Evolutionary conservation across 139 green algal genomes (phyloP).

Genomic region (Pseudopediastrum boryanum): DNA sequence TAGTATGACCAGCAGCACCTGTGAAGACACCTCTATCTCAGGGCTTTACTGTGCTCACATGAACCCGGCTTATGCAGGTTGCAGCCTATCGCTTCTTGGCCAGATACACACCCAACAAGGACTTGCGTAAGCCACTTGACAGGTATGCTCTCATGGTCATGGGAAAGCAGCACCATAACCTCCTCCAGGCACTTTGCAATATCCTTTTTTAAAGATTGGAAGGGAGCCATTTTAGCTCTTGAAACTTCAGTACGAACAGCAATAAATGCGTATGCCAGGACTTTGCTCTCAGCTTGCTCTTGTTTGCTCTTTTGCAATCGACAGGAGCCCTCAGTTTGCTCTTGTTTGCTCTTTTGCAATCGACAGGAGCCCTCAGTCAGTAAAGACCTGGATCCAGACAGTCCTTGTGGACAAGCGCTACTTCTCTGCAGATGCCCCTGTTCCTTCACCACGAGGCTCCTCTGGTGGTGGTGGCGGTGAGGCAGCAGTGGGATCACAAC

Average conservation of each 20-base stretch:
- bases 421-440: conserved; percentile 34
- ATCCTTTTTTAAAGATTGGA: too few species aligned
- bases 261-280: too few species aligned
- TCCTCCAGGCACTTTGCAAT: too few species aligned
- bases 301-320: too few species aligned
- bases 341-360: neutral
- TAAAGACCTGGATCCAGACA: conserved; percentile 38
- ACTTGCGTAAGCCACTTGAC: conserved; percentile 32
- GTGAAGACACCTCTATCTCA: neutral
- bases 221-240: too few species aligned
- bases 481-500: neutral
- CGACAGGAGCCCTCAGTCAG: conserved; percentile 36
- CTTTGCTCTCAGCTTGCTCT: too few species aligned
- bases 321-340: too few species aligned
- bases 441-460: conserved; percentile 2
- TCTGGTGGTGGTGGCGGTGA: neutral
- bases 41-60: neutral
- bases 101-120: conserved; percentile 37
- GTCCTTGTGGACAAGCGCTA: conserved; percentile 47
- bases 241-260: too few species aligned
- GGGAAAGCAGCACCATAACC: too few species aligned
- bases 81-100: conserved; percentile 41
- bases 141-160: too few species aligned
- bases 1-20: conserved; percentile 32
- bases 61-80: conserved; percentile 11